Percentiles rank a stretch among this genome's conserved stretches.
These are phyloP conservation scores for Hypholoma fasciculare DNA, from an alignment of 768 basidiomycete genomes.

Conservation along the genomic window DNA sequence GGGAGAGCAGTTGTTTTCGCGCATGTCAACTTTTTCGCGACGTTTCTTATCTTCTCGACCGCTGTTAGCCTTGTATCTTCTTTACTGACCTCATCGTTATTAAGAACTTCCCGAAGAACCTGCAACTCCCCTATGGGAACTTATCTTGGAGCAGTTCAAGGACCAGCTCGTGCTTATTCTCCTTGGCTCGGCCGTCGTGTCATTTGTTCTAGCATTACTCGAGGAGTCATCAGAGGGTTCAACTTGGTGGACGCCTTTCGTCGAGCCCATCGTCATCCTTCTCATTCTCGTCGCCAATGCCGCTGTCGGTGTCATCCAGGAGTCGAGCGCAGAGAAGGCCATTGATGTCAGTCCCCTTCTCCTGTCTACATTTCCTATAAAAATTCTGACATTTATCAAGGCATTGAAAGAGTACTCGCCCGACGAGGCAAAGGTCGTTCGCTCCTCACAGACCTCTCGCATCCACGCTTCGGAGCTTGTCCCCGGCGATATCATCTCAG, in stretches of 20 bases:
- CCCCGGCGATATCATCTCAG: conserved; percentile 89
- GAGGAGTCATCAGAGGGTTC: conserved; percentile 69
- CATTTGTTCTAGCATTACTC: conserved; percentile 87
- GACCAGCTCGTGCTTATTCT: conserved; percentile 98
- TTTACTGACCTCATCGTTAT: background rate
- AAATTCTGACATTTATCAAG: conserved; percentile 38
- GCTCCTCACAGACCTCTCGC: conserved; percentile 65
- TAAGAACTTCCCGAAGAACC: conserved; percentile 92
- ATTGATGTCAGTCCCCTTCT: conserved; percentile 76
- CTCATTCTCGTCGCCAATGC: conserved; percentile 97
- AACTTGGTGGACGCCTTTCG: conserved; percentile 80
- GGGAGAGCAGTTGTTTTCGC: no score
- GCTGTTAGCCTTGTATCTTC: conserved; percentile 1
- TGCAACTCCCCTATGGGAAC: conserved; percentile 87
- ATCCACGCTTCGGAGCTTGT: conserved; percentile 90
- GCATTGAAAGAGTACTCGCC: conserved; percentile 97
- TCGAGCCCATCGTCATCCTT: conserved; percentile 93
- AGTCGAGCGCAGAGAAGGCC: conserved; percentile 93
- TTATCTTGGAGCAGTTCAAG: conserved; percentile 98
- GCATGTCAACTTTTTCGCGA: no score
- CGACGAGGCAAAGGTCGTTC: conserved; percentile 90
- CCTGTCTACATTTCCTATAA: background rate
- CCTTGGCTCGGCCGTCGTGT: conserved; percentile 89
- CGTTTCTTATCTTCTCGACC: background rate
- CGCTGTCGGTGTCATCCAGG: conserved; percentile 96